phyloP scores from a whole-genome alignment of 73 alveolate genomes.

The Urostyla sp. region DNA sequence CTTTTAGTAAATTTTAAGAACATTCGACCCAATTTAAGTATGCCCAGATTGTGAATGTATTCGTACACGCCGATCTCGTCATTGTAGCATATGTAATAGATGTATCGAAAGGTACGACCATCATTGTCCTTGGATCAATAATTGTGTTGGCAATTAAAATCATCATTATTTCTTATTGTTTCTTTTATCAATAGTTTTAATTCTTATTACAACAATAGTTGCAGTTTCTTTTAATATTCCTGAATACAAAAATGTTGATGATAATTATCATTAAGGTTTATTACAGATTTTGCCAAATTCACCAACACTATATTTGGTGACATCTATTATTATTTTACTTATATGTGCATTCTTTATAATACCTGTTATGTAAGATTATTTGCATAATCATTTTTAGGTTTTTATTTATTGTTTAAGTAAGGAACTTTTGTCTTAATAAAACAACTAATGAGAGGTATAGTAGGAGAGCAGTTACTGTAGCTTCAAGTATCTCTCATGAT shows the following conservation, averaged over 20 bases:
- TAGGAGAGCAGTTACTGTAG: slow-evolving; percentile 1
- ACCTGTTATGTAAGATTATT: slow-evolving; percentile 52
- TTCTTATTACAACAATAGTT: not conserved
- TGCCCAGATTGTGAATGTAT: slow-evolving; percentile 83
- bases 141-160: slow-evolving; percentile 80
- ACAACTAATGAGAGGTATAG: slow-evolving; percentile 76
- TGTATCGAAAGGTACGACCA: slow-evolving; percentile 80
- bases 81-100: slow-evolving; percentile 73
- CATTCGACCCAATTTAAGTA: slow-evolving; percentile 68
- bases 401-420: slow-evolving; percentile 45
- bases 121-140: slow-evolving; percentile 84
- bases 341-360: slow-evolving; percentile 28
- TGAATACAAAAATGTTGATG: not conserved
- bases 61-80: slow-evolving; percentile 70
- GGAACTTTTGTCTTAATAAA: slow-evolving; percentile 61
- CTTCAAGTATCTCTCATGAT: not conserved
- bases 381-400: slow-evolving; percentile 4
- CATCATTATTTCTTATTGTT: slow-evolving; percentile 68
- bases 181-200: not conserved
- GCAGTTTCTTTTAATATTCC: not conserved
- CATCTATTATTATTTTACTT: not conserved
- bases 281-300: not conserved
- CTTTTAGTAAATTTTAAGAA: slow-evolving; percentile 42
- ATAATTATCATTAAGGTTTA: too few relatives aligned
- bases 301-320: not conserved